phyloP scores from a whole-genome alignment of 192 early-diverging fungal genomes.

The Entophlyctis luteolus region DNA sequence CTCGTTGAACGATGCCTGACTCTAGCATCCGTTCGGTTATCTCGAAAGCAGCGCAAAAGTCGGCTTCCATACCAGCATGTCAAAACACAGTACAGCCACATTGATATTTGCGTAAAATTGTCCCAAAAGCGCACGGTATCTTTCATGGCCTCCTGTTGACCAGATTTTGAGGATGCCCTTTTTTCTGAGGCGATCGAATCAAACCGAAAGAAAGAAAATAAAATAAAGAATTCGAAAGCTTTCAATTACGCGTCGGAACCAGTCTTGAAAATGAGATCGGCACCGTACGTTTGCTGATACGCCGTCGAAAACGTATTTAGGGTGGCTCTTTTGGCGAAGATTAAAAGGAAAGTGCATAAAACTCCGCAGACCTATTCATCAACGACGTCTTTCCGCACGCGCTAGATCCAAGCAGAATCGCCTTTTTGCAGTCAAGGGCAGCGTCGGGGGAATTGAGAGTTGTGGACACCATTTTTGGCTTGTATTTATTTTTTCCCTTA shows the following conservation, averaged over 20 bases:
- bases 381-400: constrained; percentile 46
- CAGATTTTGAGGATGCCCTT: constrained; percentile 49
- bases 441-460: too few species aligned
- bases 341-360: neutral
- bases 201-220: neutral
- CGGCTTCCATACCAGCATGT: constrained; percentile 30
- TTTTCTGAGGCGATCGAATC: constrained; percentile 21
- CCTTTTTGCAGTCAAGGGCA: constrained; percentile 41
- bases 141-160: constrained; percentile 52
- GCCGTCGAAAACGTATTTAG: constrained; percentile 43
- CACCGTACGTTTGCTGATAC: constrained; percentile 55
- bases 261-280: constrained; percentile 48
- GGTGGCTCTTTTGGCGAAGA: constrained; percentile 31
- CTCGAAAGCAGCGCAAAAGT: neutral
- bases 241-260: constrained; percentile 41
- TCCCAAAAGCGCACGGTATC: constrained; percentile 48
- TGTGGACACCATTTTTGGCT: too few species aligned
- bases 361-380: constrained; percentile 35
- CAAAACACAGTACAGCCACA: constrained; percentile 55
- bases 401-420: constrained; percentile 44
- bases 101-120: constrained; percentile 48
- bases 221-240: too few species aligned
- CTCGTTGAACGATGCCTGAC: constrained; percentile 45
- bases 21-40: constrained; percentile 13
- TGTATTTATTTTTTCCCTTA: too few species aligned